These are phyloP conservation scores for Sphagnum fallax DNA, from an alignment of 228 moss, liverwort and hornwort species.

Conservation along the genomic window DNA sequence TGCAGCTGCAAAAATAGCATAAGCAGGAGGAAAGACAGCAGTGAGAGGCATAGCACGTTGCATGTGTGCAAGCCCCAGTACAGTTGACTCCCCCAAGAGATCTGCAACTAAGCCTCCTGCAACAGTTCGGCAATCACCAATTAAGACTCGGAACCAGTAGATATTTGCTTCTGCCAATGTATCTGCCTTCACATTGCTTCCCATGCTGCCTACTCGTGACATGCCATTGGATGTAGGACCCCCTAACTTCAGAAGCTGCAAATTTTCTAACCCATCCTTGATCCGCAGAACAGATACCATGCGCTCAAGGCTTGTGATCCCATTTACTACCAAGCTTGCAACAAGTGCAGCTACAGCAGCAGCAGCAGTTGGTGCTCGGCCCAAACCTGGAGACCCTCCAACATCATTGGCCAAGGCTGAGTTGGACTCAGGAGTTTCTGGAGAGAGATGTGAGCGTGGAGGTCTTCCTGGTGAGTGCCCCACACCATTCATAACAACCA, in stretches of 20 bases:
- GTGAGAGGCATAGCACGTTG: conserved; percentile 79
- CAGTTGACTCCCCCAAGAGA: conserved; percentile 77
- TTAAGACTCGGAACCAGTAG: conserved; percentile 86
- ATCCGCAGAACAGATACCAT: conserved; percentile 81
- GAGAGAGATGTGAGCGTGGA: conserved; percentile 70
- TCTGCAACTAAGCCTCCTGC: conserved; percentile 85
- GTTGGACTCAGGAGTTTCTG: conserved; percentile 73
- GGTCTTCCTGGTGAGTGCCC: conserved; percentile 64
- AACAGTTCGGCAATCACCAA: conserved; percentile 84
- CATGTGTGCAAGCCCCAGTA: conserved; percentile 71
- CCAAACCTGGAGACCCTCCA: conserved; percentile 46
- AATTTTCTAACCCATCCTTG: conserved; percentile 68
- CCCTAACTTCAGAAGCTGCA: conserved; percentile 65
- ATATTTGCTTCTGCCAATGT: conserved; percentile 82
- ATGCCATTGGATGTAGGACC: conserved; percentile 55
- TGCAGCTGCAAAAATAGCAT: conserved; percentile 79
- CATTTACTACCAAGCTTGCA: conserved; percentile 69
- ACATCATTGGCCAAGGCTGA: conserved; percentile 51
- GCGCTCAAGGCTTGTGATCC: conserved; percentile 76
- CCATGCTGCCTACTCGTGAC: conserved; percentile 55
- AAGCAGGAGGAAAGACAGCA: conserved; percentile 80
- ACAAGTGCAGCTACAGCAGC: conserved; percentile 80
- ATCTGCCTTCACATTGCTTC: conserved; percentile 53
- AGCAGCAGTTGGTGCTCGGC: conserved; percentile 65
- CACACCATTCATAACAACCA: conserved; percentile 53